Evolutionary conservation across 805 yeast genomes (phyloP), one percentile per base, ranked within the genome.

Genomic region (Myxozyma vanderwaltii): DNA sequence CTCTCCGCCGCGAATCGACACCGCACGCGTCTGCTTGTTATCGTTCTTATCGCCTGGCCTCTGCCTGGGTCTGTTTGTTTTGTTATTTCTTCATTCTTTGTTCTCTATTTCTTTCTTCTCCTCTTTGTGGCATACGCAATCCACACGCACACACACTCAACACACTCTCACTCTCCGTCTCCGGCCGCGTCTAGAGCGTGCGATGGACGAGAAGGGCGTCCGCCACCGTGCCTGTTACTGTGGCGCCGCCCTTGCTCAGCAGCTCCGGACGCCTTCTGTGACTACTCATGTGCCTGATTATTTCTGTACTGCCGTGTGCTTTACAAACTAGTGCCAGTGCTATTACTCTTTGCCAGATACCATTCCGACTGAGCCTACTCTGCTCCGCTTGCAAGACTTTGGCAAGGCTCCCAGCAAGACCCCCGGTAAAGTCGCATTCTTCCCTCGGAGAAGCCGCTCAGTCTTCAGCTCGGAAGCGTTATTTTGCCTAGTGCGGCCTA

Each of bases 141-240:
- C n/a, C n/a, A n/a, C n/a, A n/a, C n/a, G n/a, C n/a, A n/a, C n/a
- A n/a, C n/a, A n/a, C n/a, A n/a, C n/a, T n/a, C n/a, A n/a, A n/a
- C 15, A 29, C 26, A 24, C 46, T 24, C 46, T 24, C 27, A 10
- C 27, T 21, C n/a, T 21, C 27, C 21, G 5, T 19, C n/a, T 15
- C 19, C 44, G 12, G 44, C 46, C 46, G 29, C 46, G 46, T 41
- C 46, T 41, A 41, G 46, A 41, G 27, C 46, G 46, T 41, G 27
- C 46, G 46, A 41, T 41, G n/a, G n/a, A n/a, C n/a, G 46, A 41
- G 46, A 41, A 21, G 29, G 7, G 27, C 46, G 29, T 21, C 46
- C 46, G 46, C 46, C 46, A 41, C 46, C 26, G n/a, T 24, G 46
- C 23, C 23, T 41, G 10, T 29, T 8, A 23, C 27, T 41, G 46